Base-by-base conservation (phyloP, 2,329 filamentous ascomycete genomes). In the Huntiella bhutanensis region DNA sequence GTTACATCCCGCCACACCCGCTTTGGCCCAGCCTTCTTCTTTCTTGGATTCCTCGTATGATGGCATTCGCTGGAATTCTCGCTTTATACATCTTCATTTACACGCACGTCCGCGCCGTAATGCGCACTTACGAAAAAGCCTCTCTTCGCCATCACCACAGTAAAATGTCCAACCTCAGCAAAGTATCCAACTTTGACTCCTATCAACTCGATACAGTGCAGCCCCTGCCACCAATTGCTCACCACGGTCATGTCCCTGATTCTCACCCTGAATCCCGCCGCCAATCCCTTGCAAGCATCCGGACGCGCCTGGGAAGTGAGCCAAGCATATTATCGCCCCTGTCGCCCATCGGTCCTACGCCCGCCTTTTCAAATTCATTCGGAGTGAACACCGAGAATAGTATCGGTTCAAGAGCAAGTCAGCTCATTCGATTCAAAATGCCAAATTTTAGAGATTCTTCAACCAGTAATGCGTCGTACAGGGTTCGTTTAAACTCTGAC, bases 31-130 rank as follows among this genome's bases (percentile, higher is more conserved):
- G 76, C 38, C 62, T 79, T 12, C 75, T 71, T 0, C 63, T 87
- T 2, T 71, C 72, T 48, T 88, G 82, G 82, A 68, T 82, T 5
- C 82, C 82, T 33, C 70, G 82, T 43, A 85, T 85, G 52, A 53
- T 82, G 33, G 76, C 85, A 44, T 73, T 81, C 52, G 55, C 69
- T 6, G 62, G 70, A 19, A 80, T 87, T 51, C 60, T 83, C 33
- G 58, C 66, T 22, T 71, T 82, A 2, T 83, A 84, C 42, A 62
- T 71, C 17, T 72, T 71, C 5, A 77, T 86, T n/a, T 86, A 86
- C 56, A 55, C 73, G 8, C 80, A 83, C 52, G 75, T 86, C 5
- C 60, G 64, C 15, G 48, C 34, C 5, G 48, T 49, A 15, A 41
- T 49, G 37, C 39, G 16, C n/a, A 35, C 33, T 35, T 49, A 49